A percentile compares a stretch with the other conserved stretches of the same genome.
Evolutionary conservation across 202 grass and related monocot species (phyloP).

Genomic region (Zoysia matrella): DNA sequence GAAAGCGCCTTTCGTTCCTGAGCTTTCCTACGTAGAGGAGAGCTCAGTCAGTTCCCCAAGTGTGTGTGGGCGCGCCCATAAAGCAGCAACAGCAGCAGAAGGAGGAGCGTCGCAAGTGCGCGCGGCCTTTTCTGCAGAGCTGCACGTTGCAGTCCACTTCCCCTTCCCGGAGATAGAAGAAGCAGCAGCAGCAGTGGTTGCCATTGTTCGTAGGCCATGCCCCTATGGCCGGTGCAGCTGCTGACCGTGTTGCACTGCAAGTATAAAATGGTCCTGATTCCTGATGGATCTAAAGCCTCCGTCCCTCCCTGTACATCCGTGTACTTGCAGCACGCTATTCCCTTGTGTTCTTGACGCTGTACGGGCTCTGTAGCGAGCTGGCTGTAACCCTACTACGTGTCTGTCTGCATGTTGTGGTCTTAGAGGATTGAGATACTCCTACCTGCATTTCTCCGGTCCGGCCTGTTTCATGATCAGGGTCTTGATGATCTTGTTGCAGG

Average conservation of each 20-base stretch:
- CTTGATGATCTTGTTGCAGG: no score
- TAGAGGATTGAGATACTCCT: no score
- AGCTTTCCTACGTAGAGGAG: constrained; percentile 44
- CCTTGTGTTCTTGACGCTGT: no score
- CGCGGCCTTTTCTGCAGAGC: constrained; percentile 25
- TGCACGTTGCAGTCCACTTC: constrained; percentile 20
- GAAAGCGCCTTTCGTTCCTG: not conserved
- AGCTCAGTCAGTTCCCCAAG: not conserved
- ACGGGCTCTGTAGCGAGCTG: no score
- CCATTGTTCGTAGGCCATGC: not conserved
- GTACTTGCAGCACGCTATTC: no score
- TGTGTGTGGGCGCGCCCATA: not conserved
- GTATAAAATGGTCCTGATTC: no score
- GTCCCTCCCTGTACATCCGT: no score
- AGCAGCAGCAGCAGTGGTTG: not conserved
- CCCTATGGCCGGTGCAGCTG: not conserved
- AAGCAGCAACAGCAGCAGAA: not conserved
- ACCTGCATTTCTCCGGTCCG: no score
- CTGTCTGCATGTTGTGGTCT: no score
- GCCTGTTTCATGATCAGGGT: no score
- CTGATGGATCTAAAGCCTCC: no score
- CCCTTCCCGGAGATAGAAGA: not conserved
- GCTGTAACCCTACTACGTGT: no score
- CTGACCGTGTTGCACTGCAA: not conserved
- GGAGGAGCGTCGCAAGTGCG: not conserved